Percentiles rank a stretch among this genome's conserved stretches.
These are phyloP conservation scores for Penicillium expansum DNA, from an alignment of 2,329 filamentous ascomycete genomes.

Conservation along the genomic window DNA sequence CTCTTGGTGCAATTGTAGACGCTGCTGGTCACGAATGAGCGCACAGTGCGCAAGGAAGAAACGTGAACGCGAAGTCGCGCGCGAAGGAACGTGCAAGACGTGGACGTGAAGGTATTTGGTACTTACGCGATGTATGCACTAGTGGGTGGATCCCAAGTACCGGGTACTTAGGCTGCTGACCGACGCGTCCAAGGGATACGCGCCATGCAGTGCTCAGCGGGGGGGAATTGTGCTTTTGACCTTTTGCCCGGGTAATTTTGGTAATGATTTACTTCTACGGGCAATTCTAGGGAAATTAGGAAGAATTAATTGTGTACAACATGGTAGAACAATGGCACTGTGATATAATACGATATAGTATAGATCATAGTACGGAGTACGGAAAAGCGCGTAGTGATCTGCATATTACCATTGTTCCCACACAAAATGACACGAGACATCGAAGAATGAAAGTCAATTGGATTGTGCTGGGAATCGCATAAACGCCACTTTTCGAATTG, in stretches of 20 bases:
- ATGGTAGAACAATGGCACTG: background rate
- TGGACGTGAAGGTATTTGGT: slow-evolving; percentile 2
- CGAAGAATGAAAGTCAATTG: slow-evolving; percentile 7
- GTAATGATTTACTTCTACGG: background rate
- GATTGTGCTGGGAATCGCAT: slow-evolving; percentile 6
- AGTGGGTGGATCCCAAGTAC: background rate
- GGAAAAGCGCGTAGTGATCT: slow-evolving; percentile 2
- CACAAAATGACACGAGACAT: background rate
- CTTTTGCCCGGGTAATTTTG: background rate
- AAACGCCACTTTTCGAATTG: slow-evolving; percentile 7
- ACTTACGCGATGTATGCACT: background rate
- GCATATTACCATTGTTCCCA: background rate
- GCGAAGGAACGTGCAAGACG: background rate
- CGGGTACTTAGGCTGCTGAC: background rate
- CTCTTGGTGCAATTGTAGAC: background rate
- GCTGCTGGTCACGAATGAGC: background rate
- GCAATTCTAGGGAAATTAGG: background rate
- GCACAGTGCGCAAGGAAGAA: slow-evolving; percentile 2
- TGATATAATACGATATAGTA: too few relatives aligned
- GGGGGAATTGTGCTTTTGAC: background rate
- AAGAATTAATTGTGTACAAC: background rate
- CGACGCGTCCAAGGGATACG: slow-evolving; percentile 17
- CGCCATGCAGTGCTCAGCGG: background rate
- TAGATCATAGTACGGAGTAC: too few relatives aligned
- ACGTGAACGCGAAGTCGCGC: slow-evolving; percentile 2